Conservation (phyloP, 2,329 filamentous ascomycete genomes). For the Ophiocordyceps camponoti-floridani region DNA sequence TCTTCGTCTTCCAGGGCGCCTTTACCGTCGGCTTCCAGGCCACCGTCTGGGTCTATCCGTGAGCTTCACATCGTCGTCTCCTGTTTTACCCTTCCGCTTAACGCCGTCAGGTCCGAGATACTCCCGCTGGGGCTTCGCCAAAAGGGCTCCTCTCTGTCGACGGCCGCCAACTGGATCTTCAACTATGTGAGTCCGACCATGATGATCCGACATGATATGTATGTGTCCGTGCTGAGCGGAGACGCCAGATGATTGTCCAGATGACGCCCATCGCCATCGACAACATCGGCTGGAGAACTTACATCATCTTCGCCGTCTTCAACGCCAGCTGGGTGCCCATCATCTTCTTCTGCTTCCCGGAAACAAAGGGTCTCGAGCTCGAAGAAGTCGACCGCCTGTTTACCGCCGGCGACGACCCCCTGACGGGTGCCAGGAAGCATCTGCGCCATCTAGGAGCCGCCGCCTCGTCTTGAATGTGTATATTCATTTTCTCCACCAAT, state of each 20-base stretch:
- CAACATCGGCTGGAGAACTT: constrained; percentile 10
- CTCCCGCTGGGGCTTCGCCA: constrained; percentile 13
- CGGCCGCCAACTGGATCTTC: constrained; percentile 16
- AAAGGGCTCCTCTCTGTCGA: constrained; percentile 14
- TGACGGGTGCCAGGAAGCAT: background rate
- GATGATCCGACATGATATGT: background rate
- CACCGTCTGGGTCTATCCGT: constrained; percentile 16
- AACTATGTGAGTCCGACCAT: constrained; percentile 10
- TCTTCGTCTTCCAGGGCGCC: constrained; percentile 21
- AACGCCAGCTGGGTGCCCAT: constrained; percentile 11
- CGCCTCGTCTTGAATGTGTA: background rate
- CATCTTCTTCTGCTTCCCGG: constrained; percentile 12
- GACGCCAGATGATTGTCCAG: constrained; percentile 3
- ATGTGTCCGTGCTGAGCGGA: too few relatives aligned
- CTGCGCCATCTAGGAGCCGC: background rate
- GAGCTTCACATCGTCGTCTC: constrained; percentile 1
- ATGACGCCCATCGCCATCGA: constrained; percentile 6
- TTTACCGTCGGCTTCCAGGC: constrained; percentile 21
- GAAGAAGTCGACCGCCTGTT: constrained; percentile 20
- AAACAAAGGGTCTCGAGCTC: constrained; percentile 19
- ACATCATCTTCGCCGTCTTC: constrained; percentile 12
- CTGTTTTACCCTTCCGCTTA: background rate
- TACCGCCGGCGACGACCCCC: constrained; percentile 2
- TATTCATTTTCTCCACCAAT: too few relatives aligned
- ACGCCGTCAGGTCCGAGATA: constrained; percentile 11